Evolutionary conservation across 2,329 filamentous ascomycete genomes (phyloP), one percentile per base, ranked within the genome.

Genomic region (Paecilomyces niveus): DNA sequence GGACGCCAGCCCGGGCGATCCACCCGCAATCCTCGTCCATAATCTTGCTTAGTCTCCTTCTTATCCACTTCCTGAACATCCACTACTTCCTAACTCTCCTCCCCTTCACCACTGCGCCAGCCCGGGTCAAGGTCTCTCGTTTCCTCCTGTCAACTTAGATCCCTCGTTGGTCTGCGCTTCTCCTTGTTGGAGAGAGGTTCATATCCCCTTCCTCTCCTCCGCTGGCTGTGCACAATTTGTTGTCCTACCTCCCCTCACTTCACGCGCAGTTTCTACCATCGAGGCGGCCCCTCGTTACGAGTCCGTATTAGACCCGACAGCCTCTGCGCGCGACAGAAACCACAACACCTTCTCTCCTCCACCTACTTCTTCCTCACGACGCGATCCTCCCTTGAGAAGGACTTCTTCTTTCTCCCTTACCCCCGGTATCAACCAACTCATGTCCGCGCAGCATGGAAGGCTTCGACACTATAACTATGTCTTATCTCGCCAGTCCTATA

Each of bases 401-500:
- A 45, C 50, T 52, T 13, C 50, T 52, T 52, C 21, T 52, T 13
- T 21, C 50, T 52, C 49, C 49, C 49, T 22, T 21, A 9, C 21
- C 10, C n/a, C 6, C 50, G n/a, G 11, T 18, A 24, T n/a, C 13
- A 21, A 29, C 45, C 58, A 51, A 55, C 56, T 54, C 55, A 29
- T 54, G 33, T 39, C 39, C 65, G 60, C 59, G 65, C 65, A 70
- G 66, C 61, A 80, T 80, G 78, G 83, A 85, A 68, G 79, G 81
- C 71, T 85, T 82, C 73, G 83, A 85, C 70, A 81, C 81, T 64
- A 80, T 82, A 73, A 78, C 81, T 70, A 85, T 86, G 83, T 81
- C 82, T n/a, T 87, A 85, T 67, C 73, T 85, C 72, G 78, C 81
- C 58, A 81, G 80, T 64, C 81, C 83, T 62, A 76, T 85, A 69